A percentile compares a stretch with the other conserved stretches of the same genome.
Conservation (phyloP, 805 yeast species). For the Lachancea meyersii region DNA sequence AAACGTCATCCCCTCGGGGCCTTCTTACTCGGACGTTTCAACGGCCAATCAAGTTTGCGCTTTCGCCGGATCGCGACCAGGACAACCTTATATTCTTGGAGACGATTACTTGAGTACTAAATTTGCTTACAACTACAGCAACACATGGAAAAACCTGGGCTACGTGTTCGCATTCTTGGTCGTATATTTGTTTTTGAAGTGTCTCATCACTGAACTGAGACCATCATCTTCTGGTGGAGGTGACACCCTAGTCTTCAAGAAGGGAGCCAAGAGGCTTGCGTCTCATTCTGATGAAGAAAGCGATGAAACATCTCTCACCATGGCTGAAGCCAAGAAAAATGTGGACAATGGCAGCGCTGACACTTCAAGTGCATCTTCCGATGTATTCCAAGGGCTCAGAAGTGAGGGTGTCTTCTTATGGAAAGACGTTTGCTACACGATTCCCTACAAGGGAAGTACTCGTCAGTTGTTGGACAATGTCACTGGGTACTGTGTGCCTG, state of each 20-base stretch:
- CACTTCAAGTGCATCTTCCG: constrained; percentile 8
- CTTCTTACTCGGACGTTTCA: constrained; percentile 39
- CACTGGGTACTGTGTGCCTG: constrained; percentile 45
- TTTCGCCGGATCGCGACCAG: constrained; percentile 54
- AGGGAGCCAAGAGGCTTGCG: constrained; percentile 36
- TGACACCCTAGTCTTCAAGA: constrained; percentile 44
- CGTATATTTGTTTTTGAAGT: constrained; percentile 19
- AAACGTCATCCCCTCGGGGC: constrained; percentile 49
- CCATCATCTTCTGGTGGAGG: constrained; percentile 30
- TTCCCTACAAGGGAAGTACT: constrained; percentile 34
- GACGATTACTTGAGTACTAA: constrained; percentile 45
- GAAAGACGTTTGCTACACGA: constrained; percentile 32
- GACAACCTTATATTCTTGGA: constrained; percentile 50
- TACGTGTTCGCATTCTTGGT: constrained; percentile 44
- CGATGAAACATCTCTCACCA: constrained; percentile 9
- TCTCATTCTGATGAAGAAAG: constrained; percentile 18
- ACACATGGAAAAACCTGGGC: constrained; percentile 81
- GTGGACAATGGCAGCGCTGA: neutral
- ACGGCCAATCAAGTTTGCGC: constrained; percentile 45
- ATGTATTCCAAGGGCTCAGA: constrained; percentile 23
- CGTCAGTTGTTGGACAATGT: constrained; percentile 48
- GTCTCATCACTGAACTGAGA: constrained; percentile 21
- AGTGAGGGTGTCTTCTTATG: constrained; percentile 30
- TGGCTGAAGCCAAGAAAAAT: constrained; percentile 9
- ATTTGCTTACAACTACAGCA: constrained; percentile 47